Evolutionary conservation across 306 rosid species (phyloP), one percentile per base, ranked within the genome.

Genomic region (Corylus avellana): DNA sequence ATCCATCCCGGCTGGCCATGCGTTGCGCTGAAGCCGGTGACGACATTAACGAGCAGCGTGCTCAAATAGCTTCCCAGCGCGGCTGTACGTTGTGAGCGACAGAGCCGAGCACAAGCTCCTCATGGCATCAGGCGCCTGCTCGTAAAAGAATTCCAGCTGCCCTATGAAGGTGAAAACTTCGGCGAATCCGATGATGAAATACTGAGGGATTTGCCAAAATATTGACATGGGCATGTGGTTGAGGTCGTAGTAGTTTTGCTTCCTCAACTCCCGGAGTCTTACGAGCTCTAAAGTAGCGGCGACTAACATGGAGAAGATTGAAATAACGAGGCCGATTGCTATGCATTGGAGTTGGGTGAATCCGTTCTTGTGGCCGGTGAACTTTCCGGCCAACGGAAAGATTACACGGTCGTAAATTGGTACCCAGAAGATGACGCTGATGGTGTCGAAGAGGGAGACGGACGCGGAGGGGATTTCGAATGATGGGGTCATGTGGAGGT

Each of bases 71-170:
- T 78, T 18, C 58, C 75, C 16, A 69, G 64, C 0, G 75, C 75
- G 44, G 70, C 53, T 35, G 25, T 22, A 22, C 25, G 75, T 77
- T n/a, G 77, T 53, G 50, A 76, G 78, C 5, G 70, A 32, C 25
- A 77, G 70, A 17, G 85, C 78, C 46, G 85, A 76, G 51, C 78
- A 77, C 46, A 81, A 57, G 46, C 80, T 81, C 80, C 77, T 75
- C 84, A 81, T 81, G 22, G 77, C 77, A 53, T 76, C 84, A n/a
- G 84, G 84, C 39, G 84, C 80, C 49, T 81, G 73, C 68, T 76
- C 80, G 18, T 76, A 59, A 39, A 81, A 81, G 44, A 76, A 81
- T 68, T 81, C 80, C 44, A 76, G 7, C 32, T 75, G 77, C 69
- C 84, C 84, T n/a, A 61, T 76, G 32, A 25, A 39, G 12, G 80